A percentile compares a stretch with the other conserved stretches of the same genome.
phyloP scores from a whole-genome alignment of 139 green algal species.

The Prasinococcaceae sp. region DNA sequence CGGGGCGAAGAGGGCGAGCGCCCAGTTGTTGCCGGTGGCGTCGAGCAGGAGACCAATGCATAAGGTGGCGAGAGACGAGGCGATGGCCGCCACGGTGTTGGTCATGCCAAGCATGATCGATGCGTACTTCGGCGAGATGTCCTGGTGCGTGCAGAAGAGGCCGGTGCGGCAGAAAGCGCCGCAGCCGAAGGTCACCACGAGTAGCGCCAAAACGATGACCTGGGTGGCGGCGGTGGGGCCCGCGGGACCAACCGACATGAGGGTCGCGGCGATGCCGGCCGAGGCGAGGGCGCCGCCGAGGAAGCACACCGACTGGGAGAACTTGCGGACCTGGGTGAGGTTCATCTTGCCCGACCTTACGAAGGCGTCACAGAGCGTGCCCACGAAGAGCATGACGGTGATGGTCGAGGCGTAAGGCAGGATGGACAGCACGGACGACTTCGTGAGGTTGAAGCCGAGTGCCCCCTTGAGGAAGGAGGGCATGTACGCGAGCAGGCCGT shows the following conservation, averaged over 20 bases:
- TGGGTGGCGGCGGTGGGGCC: too few species aligned
- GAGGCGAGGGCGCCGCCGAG: too few species aligned
- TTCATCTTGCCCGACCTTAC: constrained; percentile 44
- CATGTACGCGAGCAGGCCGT: constrained; percentile 94
- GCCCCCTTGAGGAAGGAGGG: constrained; percentile 85
- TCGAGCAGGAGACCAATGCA: too few species aligned
- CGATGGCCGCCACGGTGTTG: constrained; percentile 72
- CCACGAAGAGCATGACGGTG: constrained; percentile 60
- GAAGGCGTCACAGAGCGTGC: constrained; percentile 53
- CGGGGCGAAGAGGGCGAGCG: too few species aligned
- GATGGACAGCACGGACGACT: constrained; percentile 41
- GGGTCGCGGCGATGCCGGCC: too few species aligned
- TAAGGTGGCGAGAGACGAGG: too few species aligned
- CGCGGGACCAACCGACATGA: too few species aligned
- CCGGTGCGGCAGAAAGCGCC: constrained; percentile 56
- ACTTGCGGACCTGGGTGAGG: constrained; percentile 60
- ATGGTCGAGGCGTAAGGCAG: constrained; percentile 70
- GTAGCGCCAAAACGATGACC: too few species aligned
- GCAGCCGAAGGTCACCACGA: not conserved
- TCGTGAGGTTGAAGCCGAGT: constrained; percentile 25
- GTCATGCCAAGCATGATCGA: constrained; percentile 80
- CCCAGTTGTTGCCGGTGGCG: too few species aligned
- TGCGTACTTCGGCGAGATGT: constrained; percentile 79
- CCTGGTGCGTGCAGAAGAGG: constrained; percentile 93
- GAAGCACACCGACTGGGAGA: constrained; percentile 70